phyloP scores from a whole-genome alignment of 495 filamentous ascomycete genomes.

The Xylaria intraflava region DNA sequence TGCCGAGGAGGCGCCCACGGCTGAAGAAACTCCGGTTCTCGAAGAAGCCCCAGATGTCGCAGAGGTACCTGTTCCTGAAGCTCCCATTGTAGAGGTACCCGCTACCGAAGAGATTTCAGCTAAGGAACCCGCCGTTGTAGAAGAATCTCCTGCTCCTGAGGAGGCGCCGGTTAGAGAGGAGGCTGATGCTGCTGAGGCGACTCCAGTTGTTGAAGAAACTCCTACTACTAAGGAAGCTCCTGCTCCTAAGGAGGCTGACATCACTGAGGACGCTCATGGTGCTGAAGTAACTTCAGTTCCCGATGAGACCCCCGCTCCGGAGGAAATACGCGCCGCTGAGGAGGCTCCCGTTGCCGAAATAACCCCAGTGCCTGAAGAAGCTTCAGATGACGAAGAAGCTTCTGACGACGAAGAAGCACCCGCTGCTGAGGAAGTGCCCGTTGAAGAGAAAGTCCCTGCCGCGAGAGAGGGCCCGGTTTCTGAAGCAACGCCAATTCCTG shows the following conservation, averaged over 20 bases:
- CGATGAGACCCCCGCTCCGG: not conserved
- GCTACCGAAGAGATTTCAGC: not conserved
- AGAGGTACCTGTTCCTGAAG: not conserved
- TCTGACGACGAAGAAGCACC: conserved; percentile 6
- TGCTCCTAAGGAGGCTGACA: not conserved
- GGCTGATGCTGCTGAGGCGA: not conserved
- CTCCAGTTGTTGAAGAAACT: not conserved
- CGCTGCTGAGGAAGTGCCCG: not conserved
- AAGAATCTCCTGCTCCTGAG: not conserved
- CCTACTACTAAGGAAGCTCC: conserved; percentile 11
- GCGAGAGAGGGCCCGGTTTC: not conserved
- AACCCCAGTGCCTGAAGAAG: conserved; percentile 8
- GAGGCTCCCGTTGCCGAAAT: not conserved
- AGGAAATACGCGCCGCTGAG: not conserved
- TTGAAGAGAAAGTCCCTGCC: conserved; percentile 6
- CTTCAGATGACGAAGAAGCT: conserved; percentile 3
- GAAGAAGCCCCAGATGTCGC: conserved; percentile 7
- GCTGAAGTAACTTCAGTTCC: not conserved
- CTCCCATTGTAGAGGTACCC: not conserved
- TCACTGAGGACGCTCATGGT: conserved; percentile 4
- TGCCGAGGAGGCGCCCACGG: conserved; percentile 4
- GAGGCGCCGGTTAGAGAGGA: not conserved
- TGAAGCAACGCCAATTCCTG: not conserved
- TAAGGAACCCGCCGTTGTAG: conserved; percentile 6
- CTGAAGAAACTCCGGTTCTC: conserved; percentile 6